These are phyloP conservation scores for Daldinia concentrica DNA, from an alignment of 495 filamentous ascomycete species.

Conservation along the genomic window DNA sequence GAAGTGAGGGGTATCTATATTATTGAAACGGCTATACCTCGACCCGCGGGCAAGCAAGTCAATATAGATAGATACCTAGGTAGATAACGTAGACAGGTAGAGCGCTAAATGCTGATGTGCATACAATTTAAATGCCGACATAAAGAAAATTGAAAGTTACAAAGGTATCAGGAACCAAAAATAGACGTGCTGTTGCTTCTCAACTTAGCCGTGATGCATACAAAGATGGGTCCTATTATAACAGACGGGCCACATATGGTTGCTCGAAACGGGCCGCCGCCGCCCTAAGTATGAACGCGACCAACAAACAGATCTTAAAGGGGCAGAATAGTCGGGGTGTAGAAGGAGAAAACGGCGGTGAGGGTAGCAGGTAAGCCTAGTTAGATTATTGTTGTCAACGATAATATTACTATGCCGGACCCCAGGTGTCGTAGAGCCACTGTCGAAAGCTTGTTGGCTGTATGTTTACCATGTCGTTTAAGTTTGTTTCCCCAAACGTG, in stretches of 20 bases:
- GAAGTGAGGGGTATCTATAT: conserved; percentile 6
- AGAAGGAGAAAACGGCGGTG: neutral
- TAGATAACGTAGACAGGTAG: conserved; percentile 6
- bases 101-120: conserved; percentile 34
- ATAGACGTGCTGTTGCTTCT: conserved; percentile 22
- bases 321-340: neutral
- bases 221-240: conserved; percentile 5
- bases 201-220: conserved; percentile 25
- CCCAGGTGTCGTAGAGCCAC: conserved; percentile 61
- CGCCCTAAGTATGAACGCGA: neutral
- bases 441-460: conserved; percentile 56
- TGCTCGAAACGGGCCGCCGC: conserved; percentile 8
- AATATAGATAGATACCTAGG: neutral
- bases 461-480: conserved; percentile 54
- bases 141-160: conserved; percentile 2
- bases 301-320: neutral
- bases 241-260: neutral
- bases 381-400: neutral
- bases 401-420: conserved; percentile 40
- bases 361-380: neutral
- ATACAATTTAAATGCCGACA: conserved; percentile 13
- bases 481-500: conserved; percentile 55
- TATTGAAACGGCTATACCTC: conserved; percentile 15
- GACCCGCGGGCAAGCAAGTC: conserved; percentile 30
- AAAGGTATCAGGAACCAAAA: conserved; percentile 15